These are phyloP conservation scores for Rutstroemia sp. DNA, from an alignment of 2,329 filamentous ascomycete species.

Conservation along the genomic window DNA sequence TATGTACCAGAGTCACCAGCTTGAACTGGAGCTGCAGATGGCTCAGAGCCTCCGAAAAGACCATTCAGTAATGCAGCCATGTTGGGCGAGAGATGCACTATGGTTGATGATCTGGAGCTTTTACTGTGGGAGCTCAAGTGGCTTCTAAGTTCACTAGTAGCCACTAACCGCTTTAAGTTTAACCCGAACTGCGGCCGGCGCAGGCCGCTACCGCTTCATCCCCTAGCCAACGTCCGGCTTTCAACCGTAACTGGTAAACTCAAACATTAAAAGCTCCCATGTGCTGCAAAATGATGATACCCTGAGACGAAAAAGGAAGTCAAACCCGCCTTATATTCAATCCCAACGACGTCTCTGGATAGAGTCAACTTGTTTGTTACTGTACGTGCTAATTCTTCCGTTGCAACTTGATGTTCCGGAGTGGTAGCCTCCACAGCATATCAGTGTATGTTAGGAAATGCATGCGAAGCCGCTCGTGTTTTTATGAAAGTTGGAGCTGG, in stretches of 20 bases:
- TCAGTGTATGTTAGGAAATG: too few species aligned
- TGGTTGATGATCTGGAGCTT: constrained; percentile 12
- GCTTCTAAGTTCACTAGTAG: background rate
- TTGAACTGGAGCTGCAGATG: constrained; percentile 42
- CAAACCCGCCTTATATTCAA: too few species aligned
- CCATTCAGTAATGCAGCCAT: constrained; percentile 39
- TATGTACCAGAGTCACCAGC: constrained; percentile 54
- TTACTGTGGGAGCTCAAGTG: constrained; percentile 1
- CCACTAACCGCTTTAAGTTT: background rate
- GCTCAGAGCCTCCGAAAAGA: constrained; percentile 61
- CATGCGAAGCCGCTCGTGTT: too few species aligned
- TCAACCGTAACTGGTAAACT: background rate
- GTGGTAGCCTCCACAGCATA: too few species aligned
- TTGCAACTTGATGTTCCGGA: too few species aligned
- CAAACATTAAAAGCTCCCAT: too few species aligned
- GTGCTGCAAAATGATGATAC: too few species aligned
- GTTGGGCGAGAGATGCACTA: constrained; percentile 6
- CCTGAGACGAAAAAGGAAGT: too few species aligned
- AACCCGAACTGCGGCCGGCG: background rate
- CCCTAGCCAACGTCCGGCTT: constrained; percentile 2
- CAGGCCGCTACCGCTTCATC: constrained; percentile 4
- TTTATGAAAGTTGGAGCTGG: too few species aligned
- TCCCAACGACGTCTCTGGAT: too few species aligned
- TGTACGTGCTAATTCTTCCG: too few species aligned
- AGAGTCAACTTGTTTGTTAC: too few species aligned